Evolutionary conservation across 495 filamentous ascomycete species (phyloP), one percentile per base, ranked within the genome.

Genomic region (Lophiostoma macrostomum): DNA sequence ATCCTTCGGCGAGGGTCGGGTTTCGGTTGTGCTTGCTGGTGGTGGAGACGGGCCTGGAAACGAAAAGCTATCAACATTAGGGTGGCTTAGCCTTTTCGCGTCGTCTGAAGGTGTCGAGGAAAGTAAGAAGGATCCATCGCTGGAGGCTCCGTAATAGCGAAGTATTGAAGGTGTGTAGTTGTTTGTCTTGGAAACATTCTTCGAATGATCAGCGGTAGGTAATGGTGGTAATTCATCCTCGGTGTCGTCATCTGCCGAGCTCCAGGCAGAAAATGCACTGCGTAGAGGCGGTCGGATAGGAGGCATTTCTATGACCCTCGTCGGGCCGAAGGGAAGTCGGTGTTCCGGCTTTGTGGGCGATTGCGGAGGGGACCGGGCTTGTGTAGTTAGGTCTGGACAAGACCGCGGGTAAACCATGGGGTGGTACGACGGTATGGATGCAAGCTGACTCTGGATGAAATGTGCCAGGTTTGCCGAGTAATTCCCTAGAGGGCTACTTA

Each of bases 241-340:
- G 12, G 41, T 48, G 8, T 50, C 53, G n/a, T 60, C 56, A 38
- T 60, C 56, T 3, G 56, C 54, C 8, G 56, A 53, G 30, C 56
- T 60, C 56, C 56, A 60, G 2, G 40, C 56, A 13, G 56, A 60
- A 28, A 60, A 60, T 1, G 41, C 28, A 22, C 56, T 60, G n/a
- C 19, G 11, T 35, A 60, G 22, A 10, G 56, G 56, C 27, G 56
- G 56, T 19, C 56, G 18, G 2, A 60, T 27, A 13, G 56, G 50
- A 14, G 56, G 56, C 16, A 60, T 53, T 24, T 53, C 41, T 6
- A 60, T 18, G 19, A 41, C 22, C 6, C n/a, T 7, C n/a, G 23
- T 28, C 1, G 24, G 29, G 7, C 42, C 42, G 8, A 52, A 4
- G n/a, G 39, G n/a, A n/a, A n/a, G 37, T 12, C 50, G 32, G 11